Base-by-base conservation (phyloP, 345 rosid genomes). In the Melaleuca quinquenervia region DNA sequence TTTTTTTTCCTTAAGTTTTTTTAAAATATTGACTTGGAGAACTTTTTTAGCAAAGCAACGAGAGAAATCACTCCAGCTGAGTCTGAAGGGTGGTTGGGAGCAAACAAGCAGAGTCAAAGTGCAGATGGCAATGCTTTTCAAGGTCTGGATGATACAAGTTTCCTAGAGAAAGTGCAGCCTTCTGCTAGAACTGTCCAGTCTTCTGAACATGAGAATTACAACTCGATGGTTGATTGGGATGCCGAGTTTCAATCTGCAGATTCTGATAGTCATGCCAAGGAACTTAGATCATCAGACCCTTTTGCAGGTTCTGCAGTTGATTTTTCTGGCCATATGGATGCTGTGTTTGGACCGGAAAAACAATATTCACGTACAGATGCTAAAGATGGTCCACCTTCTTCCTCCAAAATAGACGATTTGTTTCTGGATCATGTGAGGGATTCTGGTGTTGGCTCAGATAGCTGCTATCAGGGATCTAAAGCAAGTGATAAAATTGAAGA, bases 1-100 rank as follows among this genome's bases (percentile, higher is more conserved):
- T 14, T 52, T 52, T 15, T 18, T 8, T 32, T 8, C 16, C 21
- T 36, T 70, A 29, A 32, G 45, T 18, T 70, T 18, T 70, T 8
- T 70, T 0, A 36, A 70, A 70, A 70, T 70, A 70, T 90, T 75
- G 92, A 88, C 90, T 85, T 92, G 84, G 94, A 92, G 84, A 88
- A 90, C 84, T 90, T 85, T 85, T 90, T 91, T n/a, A 83, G 84
- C 64, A 94, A 93, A 86, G 87, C 90, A 62, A 92, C 89, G 83
- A 87, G 70, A 55, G 90, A 86, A 44, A 48, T 84, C 83, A 58
- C 85, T 85, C 82, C 90, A 21, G 45, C 84, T 21, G 52, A 84
- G 29, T 74, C 88, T 50, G 93, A 86, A 84, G 90, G 90, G 48
- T 85, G 84, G 78, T 83, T 52, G 51, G 44, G 22, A 56, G 27